phyloP scores from a whole-genome alignment of 352 stramenopile genomes.

The Globisporangium recalcitrans region DNA sequence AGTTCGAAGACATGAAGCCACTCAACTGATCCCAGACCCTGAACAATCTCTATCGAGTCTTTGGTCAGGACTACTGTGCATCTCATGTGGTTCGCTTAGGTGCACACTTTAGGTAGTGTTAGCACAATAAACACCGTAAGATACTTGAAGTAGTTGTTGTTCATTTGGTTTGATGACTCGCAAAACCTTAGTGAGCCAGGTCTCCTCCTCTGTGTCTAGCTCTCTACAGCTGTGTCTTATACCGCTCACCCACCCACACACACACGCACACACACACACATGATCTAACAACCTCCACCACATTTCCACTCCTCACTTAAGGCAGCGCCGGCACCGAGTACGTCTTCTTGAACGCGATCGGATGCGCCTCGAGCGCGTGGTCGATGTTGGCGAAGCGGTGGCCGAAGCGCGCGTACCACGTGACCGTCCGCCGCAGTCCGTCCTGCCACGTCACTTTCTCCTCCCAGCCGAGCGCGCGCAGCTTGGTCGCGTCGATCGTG shows the following conservation, averaged over 20 bases:
- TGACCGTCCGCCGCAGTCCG: constrained; percentile 87
- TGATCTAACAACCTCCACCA: no score
- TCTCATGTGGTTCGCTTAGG: no score
- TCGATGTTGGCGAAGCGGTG: constrained; percentile 84
- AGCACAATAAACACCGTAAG: no score
- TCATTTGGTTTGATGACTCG: neutral
- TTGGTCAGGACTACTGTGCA: no score
- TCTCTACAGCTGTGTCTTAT: neutral
- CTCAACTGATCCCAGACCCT: neutral
- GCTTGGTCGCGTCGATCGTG: constrained; percentile 91
- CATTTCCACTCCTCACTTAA: no score
- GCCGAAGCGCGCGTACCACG: constrained; percentile 84
- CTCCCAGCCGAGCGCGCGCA: constrained; percentile 91
- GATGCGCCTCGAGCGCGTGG: constrained; percentile 74
- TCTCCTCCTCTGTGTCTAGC: no score
- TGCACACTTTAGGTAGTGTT: no score
- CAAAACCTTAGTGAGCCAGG: no score
- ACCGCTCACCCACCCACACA: neutral
- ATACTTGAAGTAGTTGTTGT: neutral
- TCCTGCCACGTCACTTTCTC: constrained; percentile 92
- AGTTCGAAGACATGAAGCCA: constrained; percentile 9
- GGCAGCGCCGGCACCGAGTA: constrained; percentile 23
- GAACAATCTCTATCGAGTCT: no score
- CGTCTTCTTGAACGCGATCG: constrained; percentile 70
- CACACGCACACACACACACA: no score